Percentiles rank a stretch among this genome's conserved stretches.
phyloP scores from a whole-genome alignment of 2,329 filamentous ascomycete genomes.

The Exophiala sp. region DNA sequence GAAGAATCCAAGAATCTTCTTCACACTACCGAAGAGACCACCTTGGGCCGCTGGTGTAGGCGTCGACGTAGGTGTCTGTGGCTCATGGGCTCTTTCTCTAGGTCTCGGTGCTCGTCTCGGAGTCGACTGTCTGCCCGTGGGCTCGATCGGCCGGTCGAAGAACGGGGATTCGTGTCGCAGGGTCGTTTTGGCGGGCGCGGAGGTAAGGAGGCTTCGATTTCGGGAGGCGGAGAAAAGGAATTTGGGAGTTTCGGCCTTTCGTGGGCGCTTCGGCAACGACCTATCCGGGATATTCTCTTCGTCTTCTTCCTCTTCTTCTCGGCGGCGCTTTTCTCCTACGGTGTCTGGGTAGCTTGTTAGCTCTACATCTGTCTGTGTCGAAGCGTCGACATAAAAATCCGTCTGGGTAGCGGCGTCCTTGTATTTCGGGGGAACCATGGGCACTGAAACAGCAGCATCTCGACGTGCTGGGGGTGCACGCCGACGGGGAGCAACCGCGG shows the following conservation, averaged over 20 bases:
- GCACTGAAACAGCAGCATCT: neutral
- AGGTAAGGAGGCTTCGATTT: conserved; percentile 20
- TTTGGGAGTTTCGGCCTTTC: conserved; percentile 13
- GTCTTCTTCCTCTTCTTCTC: conserved; percentile 12
- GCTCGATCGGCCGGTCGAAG: conserved; percentile 9
- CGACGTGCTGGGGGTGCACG: neutral
- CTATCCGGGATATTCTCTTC: conserved; percentile 8
- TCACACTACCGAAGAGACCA: conserved; percentile 22
- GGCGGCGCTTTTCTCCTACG: conserved; percentile 15
- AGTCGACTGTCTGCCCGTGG: conserved; percentile 6
- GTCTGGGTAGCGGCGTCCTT: neutral
- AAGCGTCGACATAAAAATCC: neutral
- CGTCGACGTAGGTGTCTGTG: conserved; percentile 10
- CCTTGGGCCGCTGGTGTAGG: neutral
- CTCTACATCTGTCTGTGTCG: conserved; percentile 15
- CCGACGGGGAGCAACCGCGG: neutral
- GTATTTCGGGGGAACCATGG: neutral
- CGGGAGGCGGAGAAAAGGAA: conserved; percentile 20
- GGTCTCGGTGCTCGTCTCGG: neutral
- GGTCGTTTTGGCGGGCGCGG: conserved; percentile 14
- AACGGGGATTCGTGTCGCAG: conserved; percentile 15
- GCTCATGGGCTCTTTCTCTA: conserved; percentile 4
- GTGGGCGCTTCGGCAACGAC: conserved; percentile 14
- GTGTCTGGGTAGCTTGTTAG: conserved; percentile 15
- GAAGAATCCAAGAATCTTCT: conserved; percentile 19